Evolutionary conservation across 164 flowering plant species (phyloP).

Genomic region (Dillenia turbinata): DNA sequence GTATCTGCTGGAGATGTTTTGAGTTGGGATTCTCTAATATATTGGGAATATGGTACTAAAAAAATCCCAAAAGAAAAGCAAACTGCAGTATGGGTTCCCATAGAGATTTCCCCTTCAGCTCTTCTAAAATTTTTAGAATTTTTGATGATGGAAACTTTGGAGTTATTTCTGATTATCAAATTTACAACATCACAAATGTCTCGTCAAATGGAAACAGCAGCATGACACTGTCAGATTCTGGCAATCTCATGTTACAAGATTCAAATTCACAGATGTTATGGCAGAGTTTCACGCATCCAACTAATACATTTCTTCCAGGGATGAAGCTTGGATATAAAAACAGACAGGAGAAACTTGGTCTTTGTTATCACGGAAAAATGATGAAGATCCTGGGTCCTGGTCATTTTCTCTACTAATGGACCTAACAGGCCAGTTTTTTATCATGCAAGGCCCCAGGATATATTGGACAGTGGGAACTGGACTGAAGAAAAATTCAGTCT

Average conservation of each 20-base stretch:
- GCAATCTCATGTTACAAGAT: conserved; percentile 1
- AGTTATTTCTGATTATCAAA: too few relatives aligned
- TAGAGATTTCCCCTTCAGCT: too few relatives aligned
- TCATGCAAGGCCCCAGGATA: conserved; percentile 3
- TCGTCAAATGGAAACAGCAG: too few relatives aligned
- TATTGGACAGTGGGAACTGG: conserved; percentile 22
- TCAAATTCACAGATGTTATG: background rate
- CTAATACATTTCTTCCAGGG: conserved; percentile 1
- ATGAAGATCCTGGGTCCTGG: background rate
- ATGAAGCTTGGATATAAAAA: background rate
- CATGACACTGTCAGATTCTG: background rate
- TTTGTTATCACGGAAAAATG: background rate
- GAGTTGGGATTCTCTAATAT: too few relatives aligned
- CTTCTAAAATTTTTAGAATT: too few relatives aligned
- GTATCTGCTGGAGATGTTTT: too few relatives aligned
- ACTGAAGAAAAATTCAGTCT: conserved; percentile 11
- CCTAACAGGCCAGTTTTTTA: conserved; percentile 6
- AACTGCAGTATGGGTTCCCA: too few relatives aligned
- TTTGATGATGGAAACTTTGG: too few relatives aligned
- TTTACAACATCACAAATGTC: too few relatives aligned
- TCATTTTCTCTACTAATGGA: conserved; percentile 2
- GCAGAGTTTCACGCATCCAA: background rate
- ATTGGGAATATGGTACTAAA: too few relatives aligned
- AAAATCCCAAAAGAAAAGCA: too few relatives aligned
- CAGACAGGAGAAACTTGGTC: background rate